These are phyloP conservation scores for Russula emetica DNA, from an alignment of 768 basidiomycete genomes.

Conservation along the genomic window DNA sequence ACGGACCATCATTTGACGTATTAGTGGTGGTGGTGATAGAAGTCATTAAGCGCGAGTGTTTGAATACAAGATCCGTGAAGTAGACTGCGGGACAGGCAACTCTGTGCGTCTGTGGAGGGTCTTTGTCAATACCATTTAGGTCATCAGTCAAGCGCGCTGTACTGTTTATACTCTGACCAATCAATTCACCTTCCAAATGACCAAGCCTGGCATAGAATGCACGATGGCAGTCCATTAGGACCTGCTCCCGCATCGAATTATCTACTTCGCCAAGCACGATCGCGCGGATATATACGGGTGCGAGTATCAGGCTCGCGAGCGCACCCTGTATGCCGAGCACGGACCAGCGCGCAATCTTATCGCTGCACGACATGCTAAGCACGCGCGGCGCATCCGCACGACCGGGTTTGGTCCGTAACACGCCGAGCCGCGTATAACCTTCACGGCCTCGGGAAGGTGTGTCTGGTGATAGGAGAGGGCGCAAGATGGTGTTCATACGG, in stretches of 20 bases:
- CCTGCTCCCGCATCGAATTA: conserved; percentile 36
- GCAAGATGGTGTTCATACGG: conserved; percentile 53
- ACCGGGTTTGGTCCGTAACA: conserved; percentile 90
- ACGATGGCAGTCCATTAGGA: conserved; percentile 59
- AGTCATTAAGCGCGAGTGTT: conserved; percentile 47
- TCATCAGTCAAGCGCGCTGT: too few species aligned
- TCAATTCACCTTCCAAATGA: conserved; percentile 42
- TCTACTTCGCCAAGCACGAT: conserved; percentile 75
- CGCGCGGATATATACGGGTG: conserved; percentile 58
- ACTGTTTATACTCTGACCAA: not conserved
- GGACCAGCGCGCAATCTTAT: conserved; percentile 89
- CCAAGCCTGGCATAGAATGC: conserved; percentile 61
- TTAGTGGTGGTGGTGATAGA: conserved; percentile 26
- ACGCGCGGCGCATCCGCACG: conserved; percentile 85
- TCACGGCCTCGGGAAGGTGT: conserved; percentile 69
- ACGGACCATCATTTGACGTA: conserved; percentile 70
- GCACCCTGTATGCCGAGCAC: conserved; percentile 85
- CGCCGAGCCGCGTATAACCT: conserved; percentile 68
- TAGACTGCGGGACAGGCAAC: conserved; percentile 47
- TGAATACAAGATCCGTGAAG: conserved; percentile 59
- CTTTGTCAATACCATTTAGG: conserved; percentile 32
- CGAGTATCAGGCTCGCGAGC: conserved; percentile 51
- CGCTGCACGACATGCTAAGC: conserved; percentile 86
- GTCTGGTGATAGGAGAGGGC: conserved; percentile 34
- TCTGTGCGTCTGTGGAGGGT: conserved; percentile 45